Conservation (phyloP, 2,329 filamentous ascomycete species). For the Colletotrichum paranaense region DNA sequence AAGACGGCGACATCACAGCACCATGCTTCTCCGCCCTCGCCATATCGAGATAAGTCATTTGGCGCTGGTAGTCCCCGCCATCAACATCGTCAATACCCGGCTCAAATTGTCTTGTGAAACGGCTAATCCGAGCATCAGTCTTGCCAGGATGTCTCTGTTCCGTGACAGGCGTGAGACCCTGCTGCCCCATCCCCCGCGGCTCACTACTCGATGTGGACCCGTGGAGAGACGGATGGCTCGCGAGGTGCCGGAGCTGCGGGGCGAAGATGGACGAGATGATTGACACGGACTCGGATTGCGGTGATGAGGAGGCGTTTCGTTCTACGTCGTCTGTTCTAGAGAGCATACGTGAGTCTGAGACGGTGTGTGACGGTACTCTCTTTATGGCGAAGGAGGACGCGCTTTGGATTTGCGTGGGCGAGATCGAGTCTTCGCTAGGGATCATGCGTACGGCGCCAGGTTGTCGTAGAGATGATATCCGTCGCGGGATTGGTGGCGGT, state of each 20-base stretch:
- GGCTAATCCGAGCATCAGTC: conserved; percentile 28
- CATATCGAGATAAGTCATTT: neutral
- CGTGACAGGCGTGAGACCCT: conserved; percentile 6
- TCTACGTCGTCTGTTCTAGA: neutral
- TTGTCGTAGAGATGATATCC: neutral
- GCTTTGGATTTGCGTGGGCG: neutral
- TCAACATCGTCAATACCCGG: conserved; percentile 25
- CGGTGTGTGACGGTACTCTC: neutral
- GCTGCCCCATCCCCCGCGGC: neutral
- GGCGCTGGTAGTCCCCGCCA: conserved; percentile 2
- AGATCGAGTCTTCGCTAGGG: neutral
- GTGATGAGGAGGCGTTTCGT: neutral
- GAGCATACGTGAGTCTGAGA: neutral
- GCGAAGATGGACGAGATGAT: conserved; percentile 33
- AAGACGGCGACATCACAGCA: neutral
- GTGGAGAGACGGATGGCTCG: conserved; percentile 19
- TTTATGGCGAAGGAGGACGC: neutral
- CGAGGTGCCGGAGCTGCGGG: conserved; percentile 23
- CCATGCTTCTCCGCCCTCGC: conserved; percentile 1
- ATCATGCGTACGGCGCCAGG: neutral
- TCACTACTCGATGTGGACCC: neutral
- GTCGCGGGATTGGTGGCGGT: neutral
- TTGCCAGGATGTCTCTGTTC: conserved; percentile 32
- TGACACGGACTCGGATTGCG: conserved; percentile 23
- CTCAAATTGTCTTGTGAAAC: conserved; percentile 28